A percentile compares a stretch with the other conserved stretches of the same genome.
Conservation (phyloP, 2,329 filamentous ascomycete genomes). For the Pseudogymnoascus sp. region DNA sequence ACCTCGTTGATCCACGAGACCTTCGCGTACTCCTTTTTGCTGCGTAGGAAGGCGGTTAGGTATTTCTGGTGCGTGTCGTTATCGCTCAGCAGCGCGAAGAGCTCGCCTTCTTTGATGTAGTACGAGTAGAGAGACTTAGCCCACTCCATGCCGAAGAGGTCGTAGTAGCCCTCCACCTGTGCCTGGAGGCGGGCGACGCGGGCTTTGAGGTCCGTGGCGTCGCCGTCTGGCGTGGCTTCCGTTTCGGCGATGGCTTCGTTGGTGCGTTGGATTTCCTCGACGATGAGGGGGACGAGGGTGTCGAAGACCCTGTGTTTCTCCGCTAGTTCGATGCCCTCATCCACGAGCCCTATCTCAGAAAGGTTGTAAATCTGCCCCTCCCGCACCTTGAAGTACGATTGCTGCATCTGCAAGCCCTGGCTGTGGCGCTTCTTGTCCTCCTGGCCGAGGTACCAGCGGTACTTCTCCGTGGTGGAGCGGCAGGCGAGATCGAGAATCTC, state of each 20-base stretch:
- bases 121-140: conserved; percentile 70
- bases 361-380: conserved; percentile 38
- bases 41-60: conserved; percentile 71
- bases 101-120: conserved; percentile 58
- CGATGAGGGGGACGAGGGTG: conserved; percentile 45
- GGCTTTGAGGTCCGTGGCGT: conserved; percentile 16
- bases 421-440: conserved; percentile 37
- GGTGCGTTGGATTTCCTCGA: conserved; percentile 18
- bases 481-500: conserved; percentile 49
- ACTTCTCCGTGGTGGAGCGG: conserved; percentile 49
- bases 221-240: conserved; percentile 15
- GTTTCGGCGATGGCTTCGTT: conserved; percentile 12
- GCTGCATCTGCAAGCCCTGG: conserved; percentile 39
- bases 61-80: conserved; percentile 58
- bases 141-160: conserved; percentile 40
- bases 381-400: conserved; percentile 33
- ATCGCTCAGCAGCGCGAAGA: conserved; percentile 62
- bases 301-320: conserved; percentile 55
- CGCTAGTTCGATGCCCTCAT: conserved; percentile 50
- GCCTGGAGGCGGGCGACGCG: conserved; percentile 14
- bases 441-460: conserved; percentile 47
- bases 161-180: conserved; percentile 23
- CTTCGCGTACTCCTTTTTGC: conserved; percentile 61
- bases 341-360: conserved; percentile 19
- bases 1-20: conserved; percentile 95